Conservation (phyloP, 257 asterid genomes). For the Eustoma russellianum region DNA sequence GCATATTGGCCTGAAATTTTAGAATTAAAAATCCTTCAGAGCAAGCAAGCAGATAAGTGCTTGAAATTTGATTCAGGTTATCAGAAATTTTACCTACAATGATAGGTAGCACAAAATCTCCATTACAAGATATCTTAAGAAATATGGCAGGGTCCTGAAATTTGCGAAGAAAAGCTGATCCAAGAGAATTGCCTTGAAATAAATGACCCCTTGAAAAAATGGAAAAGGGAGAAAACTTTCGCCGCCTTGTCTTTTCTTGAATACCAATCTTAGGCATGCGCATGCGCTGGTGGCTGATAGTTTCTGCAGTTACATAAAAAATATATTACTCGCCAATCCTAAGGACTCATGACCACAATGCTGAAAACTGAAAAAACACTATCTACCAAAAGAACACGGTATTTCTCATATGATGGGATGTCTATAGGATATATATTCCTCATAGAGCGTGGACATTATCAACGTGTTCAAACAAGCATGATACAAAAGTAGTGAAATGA, state of each 20-base stretch:
- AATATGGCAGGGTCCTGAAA: conserved; percentile 32
- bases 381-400: too few relatives aligned
- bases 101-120: conserved; percentile 30
- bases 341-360: too few relatives aligned
- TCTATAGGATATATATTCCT: too few relatives aligned
- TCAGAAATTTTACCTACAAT: conserved; percentile 23
- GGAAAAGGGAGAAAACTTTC: conserved; percentile 13
- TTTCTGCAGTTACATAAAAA: conserved; percentile 18
- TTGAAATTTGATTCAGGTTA: neutral
- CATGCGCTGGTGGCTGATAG: conserved; percentile 24
- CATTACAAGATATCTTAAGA: conserved; percentile 37
- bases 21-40: conserved; percentile 1
- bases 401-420: too few relatives aligned
- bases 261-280: conserved; percentile 17
- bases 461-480: too few relatives aligned
- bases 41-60: neutral
- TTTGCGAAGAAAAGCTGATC: conserved; percentile 24
- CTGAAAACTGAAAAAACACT: too few relatives aligned
- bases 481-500: too few relatives aligned
- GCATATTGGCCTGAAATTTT: conserved; percentile 23
- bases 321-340: neutral
- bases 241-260: conserved; percentile 23
- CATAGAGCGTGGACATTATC: too few relatives aligned
- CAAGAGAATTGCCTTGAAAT: conserved; percentile 20
- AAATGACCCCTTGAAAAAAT: conserved; percentile 20